Conservation (phyloP, 2,329 filamentous ascomycete species). For the Fusarium sp. region DNA sequence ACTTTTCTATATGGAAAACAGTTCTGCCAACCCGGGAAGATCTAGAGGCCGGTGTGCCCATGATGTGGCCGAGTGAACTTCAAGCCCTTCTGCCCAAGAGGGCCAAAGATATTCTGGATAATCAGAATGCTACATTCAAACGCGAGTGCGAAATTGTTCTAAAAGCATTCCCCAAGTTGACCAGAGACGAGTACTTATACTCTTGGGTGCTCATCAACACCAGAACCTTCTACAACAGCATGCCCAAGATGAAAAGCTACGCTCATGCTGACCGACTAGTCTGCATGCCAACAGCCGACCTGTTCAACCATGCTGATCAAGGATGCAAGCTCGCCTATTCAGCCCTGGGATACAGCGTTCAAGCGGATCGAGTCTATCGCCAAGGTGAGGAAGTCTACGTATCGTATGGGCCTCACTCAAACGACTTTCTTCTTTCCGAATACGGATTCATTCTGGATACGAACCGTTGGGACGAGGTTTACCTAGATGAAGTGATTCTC, state of each 20-base stretch:
- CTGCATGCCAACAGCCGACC: slow-evolving; percentile 76
- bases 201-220: slow-evolving; percentile 70
- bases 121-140: slow-evolving; percentile 59
- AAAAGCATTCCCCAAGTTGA: slow-evolving; percentile 43
- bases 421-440: slow-evolving; percentile 77
- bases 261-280: slow-evolving; percentile 68
- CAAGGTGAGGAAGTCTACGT: slow-evolving; percentile 73
- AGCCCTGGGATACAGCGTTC: slow-evolving; percentile 62
- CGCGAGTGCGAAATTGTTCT: slow-evolving; percentile 52
- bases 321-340: slow-evolving; percentile 64
- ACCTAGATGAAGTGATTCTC: slow-evolving; percentile 59
- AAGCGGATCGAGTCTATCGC: slow-evolving; percentile 59
- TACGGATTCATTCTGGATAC: slow-evolving; percentile 64
- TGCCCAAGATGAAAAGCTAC: slow-evolving; percentile 54
- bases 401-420: slow-evolving; percentile 75
- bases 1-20: slow-evolving; percentile 67
- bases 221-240: slow-evolving; percentile 68
- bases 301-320: slow-evolving; percentile 68
- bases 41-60: slow-evolving; percentile 55
- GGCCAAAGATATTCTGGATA: slow-evolving; percentile 57
- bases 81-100: slow-evolving; percentile 57
- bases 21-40: slow-evolving; percentile 73
- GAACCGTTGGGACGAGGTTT: slow-evolving; percentile 61
- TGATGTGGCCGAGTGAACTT: slow-evolving; percentile 59
- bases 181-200: slow-evolving; percentile 59